These are phyloP conservation scores for Lachnellula subtilissima DNA, from an alignment of 2,329 filamentous ascomycete genomes.

Conservation along the genomic window DNA sequence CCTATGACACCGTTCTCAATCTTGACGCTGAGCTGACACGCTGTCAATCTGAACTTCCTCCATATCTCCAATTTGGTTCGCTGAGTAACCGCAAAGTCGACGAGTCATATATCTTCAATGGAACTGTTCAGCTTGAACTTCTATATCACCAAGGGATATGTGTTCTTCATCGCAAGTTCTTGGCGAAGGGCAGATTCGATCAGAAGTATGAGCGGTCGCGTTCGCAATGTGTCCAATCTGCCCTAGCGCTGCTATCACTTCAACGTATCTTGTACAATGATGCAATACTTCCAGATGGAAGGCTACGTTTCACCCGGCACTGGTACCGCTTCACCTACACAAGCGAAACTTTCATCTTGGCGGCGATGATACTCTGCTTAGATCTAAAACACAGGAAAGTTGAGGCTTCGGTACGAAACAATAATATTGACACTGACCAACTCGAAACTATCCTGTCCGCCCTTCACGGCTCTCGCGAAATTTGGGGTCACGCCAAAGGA, in stretches of 20 bases:
- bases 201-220: constrained; percentile 76
- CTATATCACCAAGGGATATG: constrained; percentile 83
- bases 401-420: neutral
- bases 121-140: constrained; percentile 75
- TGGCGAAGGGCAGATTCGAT: constrained; percentile 67
- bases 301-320: neutral
- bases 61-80: constrained; percentile 61
- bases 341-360: constrained; percentile 8
- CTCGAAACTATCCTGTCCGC: neutral
- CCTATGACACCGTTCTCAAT: constrained; percentile 58
- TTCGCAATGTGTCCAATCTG: constrained; percentile 24
- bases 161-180: constrained; percentile 79
- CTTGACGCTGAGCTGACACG: constrained; percentile 56
- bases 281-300: neutral
- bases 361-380: constrained; percentile 15
- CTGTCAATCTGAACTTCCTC: constrained; percentile 62
- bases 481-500: constrained; percentile 12
- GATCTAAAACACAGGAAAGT: constrained; percentile 14
- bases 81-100: constrained; percentile 59
- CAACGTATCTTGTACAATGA: constrained; percentile 5
- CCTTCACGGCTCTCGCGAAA: constrained; percentile 11
- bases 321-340: constrained; percentile 8
- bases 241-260: constrained; percentile 5
- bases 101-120: constrained; percentile 75
- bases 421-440: neutral